These are phyloP conservation scores for Drosera capensis DNA, from an alignment of 148 eudicot genomes.

Conservation along the genomic window DNA sequence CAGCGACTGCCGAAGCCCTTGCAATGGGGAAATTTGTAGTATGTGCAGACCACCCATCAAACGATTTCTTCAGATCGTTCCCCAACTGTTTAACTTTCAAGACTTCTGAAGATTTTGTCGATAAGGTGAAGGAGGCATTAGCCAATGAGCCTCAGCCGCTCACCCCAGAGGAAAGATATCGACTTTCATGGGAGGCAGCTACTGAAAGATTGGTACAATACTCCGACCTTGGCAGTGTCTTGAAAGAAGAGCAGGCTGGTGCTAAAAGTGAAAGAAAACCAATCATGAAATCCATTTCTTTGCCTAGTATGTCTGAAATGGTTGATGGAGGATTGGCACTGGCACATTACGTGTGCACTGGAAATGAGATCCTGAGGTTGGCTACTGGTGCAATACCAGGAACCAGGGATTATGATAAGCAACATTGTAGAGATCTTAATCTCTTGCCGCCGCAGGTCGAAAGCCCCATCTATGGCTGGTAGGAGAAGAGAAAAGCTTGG, in stretches of 20 bases:
- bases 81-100: slow-evolving; percentile 84
- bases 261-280: slow-evolving; percentile 10
- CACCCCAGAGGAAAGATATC: slow-evolving; percentile 58
- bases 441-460: slow-evolving; percentile 88
- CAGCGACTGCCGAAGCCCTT: slow-evolving; percentile 96
- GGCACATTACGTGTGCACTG: slow-evolving; percentile 74
- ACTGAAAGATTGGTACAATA: slow-evolving; percentile 77
- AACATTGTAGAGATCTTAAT: slow-evolving; percentile 65
- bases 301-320: slow-evolving; percentile 52
- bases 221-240: slow-evolving; percentile 62
- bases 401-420: slow-evolving; percentile 50
- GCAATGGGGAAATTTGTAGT: slow-evolving; percentile 99
- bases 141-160: slow-evolving; percentile 76
- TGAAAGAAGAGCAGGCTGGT: slow-evolving; percentile 15
- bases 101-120: slow-evolving; percentile 72
- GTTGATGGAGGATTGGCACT: slow-evolving; percentile 90
- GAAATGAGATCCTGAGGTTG: slow-evolving; percentile 67
- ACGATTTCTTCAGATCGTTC: slow-evolving; percentile 81
- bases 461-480: slow-evolving; percentile 85
- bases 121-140: slow-evolving; percentile 70
- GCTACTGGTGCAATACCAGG: slow-evolving; percentile 83
- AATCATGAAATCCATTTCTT: slow-evolving; percentile 39
- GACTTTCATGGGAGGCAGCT: slow-evolving; percentile 97
- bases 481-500: slow-evolving; percentile 4
- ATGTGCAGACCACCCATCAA: slow-evolving; percentile 95